Evolutionary conservation across 2,329 filamentous ascomycete genomes (phyloP).

Genomic region (Ceratocystis alfenasii): DNA sequence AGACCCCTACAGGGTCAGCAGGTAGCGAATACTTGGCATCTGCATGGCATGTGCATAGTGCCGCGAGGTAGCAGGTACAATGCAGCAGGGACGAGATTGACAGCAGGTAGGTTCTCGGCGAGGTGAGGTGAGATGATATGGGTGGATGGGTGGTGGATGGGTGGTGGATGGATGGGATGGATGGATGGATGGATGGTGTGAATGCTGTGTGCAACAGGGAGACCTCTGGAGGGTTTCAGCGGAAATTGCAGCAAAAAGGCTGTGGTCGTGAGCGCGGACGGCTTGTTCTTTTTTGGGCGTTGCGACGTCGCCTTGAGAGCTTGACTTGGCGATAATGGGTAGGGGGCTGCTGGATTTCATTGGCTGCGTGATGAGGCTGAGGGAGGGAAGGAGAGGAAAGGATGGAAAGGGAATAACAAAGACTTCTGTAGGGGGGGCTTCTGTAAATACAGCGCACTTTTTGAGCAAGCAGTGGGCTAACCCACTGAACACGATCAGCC

Average conservation of each 20-base stretch:
- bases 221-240: not conserved
- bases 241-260: not conserved
- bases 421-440: not conserved
- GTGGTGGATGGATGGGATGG: too few species aligned
- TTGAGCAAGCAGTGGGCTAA: not conserved
- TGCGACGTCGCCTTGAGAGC: too few species aligned
- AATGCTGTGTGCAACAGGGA: too few species aligned
- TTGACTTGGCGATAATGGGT: too few species aligned
- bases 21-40: not conserved
- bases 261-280: not conserved
- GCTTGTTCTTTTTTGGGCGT: not conserved
- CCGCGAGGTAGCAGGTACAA: not conserved
- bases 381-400: not conserved
- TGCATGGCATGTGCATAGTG: conserved; percentile 2
- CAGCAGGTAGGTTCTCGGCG: not conserved
- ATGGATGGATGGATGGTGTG: too few species aligned
- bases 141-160: too few species aligned
- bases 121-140: not conserved
- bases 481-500: too few species aligned
- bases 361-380: not conserved
- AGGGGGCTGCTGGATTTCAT: not conserved
- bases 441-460: not conserved
- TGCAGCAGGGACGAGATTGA: not conserved
- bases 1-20: not conserved
- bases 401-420: not conserved